Percentiles rank a stretch among this genome's conserved stretches.
Evolutionary conservation across 352 stramenopile species (phyloP).

Genomic region (Globisporangium echinulatum): DNA sequence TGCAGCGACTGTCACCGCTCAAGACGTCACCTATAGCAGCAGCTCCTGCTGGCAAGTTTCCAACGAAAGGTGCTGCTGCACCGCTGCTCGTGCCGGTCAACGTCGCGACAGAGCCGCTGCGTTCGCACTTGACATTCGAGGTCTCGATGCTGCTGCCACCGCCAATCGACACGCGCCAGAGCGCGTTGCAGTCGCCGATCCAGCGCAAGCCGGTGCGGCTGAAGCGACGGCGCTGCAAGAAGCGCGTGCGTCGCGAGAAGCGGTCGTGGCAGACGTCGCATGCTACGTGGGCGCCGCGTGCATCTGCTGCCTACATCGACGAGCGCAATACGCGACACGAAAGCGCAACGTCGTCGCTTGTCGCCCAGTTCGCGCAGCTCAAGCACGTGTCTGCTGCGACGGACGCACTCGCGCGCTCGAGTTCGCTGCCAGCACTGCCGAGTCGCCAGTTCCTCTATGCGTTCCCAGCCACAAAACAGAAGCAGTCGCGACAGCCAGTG

Average conservation of each 20-base stretch:
- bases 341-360: slow-evolving; percentile 19
- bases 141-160: slow-evolving; percentile 54
- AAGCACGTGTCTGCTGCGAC: slow-evolving; percentile 2
- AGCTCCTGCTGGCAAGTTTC: neutral
- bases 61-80: neutral
- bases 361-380: slow-evolving; percentile 30
- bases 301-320: slow-evolving; percentile 39
- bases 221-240: slow-evolving; percentile 16
- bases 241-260: slow-evolving; percentile 11
- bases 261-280: slow-evolving; percentile 31
- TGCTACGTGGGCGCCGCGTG: slow-evolving; percentile 30
- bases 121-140: slow-evolving; percentile 48
- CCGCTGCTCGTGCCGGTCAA: slow-evolving; percentile 15
- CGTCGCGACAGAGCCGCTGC: slow-evolving; percentile 28
- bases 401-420: slow-evolving; percentile 4
- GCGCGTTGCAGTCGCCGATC: slow-evolving; percentile 43
- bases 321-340: slow-evolving; percentile 19
- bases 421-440: neutral
- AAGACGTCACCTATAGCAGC: neutral
- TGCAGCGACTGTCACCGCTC: slow-evolving; percentile 4
- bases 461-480: slow-evolving; percentile 3
- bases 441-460: slow-evolving; percentile 4
- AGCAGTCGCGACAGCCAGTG: neutral
- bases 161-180: slow-evolving; percentile 44
- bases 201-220: slow-evolving; percentile 27